Evolutionary conservation across 164 flowering plant genomes (phyloP), one percentile per base, ranked within the genome.

Genomic region (Warburgia ugandensis): DNA sequence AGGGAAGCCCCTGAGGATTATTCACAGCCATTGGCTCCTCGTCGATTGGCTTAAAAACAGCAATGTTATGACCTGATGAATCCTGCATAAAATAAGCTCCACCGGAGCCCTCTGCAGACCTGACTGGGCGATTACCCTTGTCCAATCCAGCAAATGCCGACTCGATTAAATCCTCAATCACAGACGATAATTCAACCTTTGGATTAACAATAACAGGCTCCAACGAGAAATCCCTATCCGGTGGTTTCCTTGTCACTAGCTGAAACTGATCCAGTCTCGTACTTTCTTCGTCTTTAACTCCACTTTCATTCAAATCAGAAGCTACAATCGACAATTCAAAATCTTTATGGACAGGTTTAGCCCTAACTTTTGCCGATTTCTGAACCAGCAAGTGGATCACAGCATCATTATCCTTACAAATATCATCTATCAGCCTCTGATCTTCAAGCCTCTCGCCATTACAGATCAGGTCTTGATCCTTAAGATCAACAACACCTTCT

Each of bases 11-110:
- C 12, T 55, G 76, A 25, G 94, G 94, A 31, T 78, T 85, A 52
- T 85, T 77, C 35, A 64, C 65, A 40, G 94, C 87, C 73, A 66
- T 73, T 11, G 94, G 94, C 31, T 85, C 94, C 68, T 85, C 94
- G 63, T 85, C 94, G 2, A 75, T 62, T 0, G 94, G 94, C 73
- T 85, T 85, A 52, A 84, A 81, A 39, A 84, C 73, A 19, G 84
- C 54, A 13, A 79, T 64, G n/a, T 73, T 57, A 26, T 60, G 51
- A 5, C 87, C 80, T 2, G 49, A 48, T 0, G 67, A 37, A 63
- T 82, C 77, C 27, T 54, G 76, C 89, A 85, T 76, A 39, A 85
- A 73, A 60, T 85, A 85, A 43, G 83, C 73, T 45, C 94, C 94
- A 36, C 94, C 94, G 0, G 81, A 69, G 10, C 94, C 94, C 54